Evolutionary conservation across 129 eudicot species (phyloP).

Genomic region (Chrysanthemum lavandulifolium): DNA sequence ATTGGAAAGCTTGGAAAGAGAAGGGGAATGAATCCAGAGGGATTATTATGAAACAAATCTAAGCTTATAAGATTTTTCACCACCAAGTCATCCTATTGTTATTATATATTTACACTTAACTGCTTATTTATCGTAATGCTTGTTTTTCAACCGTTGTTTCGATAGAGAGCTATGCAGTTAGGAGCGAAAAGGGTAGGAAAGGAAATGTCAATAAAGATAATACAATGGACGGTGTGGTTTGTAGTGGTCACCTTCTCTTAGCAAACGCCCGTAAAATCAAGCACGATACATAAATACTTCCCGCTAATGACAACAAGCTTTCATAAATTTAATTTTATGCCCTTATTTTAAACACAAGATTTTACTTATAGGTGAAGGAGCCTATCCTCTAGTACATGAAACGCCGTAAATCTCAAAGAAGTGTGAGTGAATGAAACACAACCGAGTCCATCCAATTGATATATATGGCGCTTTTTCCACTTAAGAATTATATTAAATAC

Average conservation of each 20-base stretch:
- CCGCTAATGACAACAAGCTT: not conserved
- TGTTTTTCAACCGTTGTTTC: slow-evolving; percentile 79
- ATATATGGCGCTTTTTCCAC: not conserved
- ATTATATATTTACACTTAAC: not conserved
- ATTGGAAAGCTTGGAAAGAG: slow-evolving; percentile 48
- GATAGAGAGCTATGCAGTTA: slow-evolving; percentile 73
- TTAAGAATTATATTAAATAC: too few species aligned
- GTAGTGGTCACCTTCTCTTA: slow-evolving; percentile 59
- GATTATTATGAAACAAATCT: slow-evolving; percentile 61
- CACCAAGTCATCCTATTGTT: slow-evolving; percentile 49
- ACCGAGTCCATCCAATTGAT: not conserved
- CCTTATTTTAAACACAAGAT: not conserved
- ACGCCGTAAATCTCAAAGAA: slow-evolving; percentile 62
- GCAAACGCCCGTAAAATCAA: slow-evolving; percentile 74
- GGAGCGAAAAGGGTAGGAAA: slow-evolving; percentile 42
- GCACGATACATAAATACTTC: slow-evolving; percentile 56
- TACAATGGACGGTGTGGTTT: slow-evolving; percentile 47
- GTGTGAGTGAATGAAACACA: slow-evolving; percentile 10
- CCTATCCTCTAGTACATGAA: slow-evolving; percentile 70
- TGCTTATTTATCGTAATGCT: not conserved
- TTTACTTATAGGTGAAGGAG: slow-evolving; percentile 70
- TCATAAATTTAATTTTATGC: not conserved
- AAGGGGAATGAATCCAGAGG: slow-evolving; percentile 63
- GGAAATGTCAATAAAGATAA: slow-evolving; percentile 31
- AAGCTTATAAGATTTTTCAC: slow-evolving; percentile 61